A percentile compares a stretch with the other conserved stretches of the same genome.
phyloP scores from a whole-genome alignment of 176 grass and related monocot genomes.

The sorghum (Sorghum bicolor) region Sorghum_bicolor_NCBIv3 NC_012872.2:59938001-59938500 shows the following conservation, averaged over 20 bases:
- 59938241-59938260: neutral
- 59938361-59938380: neutral
- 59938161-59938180: neutral
- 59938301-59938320: slow-evolving; percentile 12
- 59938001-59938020: neutral
- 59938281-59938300: neutral
- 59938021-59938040: neutral
- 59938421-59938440: neutral
- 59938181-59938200: neutral
- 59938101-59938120: neutral
- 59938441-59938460: neutral
- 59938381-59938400: neutral
- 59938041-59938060: neutral
- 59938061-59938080: neutral
- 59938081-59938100: neutral
- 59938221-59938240: neutral
- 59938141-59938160: neutral
- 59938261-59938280: neutral
- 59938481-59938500: too few relatives aligned
- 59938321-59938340: neutral
- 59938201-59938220: slow-evolving; percentile 36
- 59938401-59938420: neutral
- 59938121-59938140: neutral
- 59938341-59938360: neutral
- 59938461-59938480: neutral